Base-by-base conservation (phyloP, 2,329 filamentous ascomycete genomes). In the Xylaria sp. region DNA sequence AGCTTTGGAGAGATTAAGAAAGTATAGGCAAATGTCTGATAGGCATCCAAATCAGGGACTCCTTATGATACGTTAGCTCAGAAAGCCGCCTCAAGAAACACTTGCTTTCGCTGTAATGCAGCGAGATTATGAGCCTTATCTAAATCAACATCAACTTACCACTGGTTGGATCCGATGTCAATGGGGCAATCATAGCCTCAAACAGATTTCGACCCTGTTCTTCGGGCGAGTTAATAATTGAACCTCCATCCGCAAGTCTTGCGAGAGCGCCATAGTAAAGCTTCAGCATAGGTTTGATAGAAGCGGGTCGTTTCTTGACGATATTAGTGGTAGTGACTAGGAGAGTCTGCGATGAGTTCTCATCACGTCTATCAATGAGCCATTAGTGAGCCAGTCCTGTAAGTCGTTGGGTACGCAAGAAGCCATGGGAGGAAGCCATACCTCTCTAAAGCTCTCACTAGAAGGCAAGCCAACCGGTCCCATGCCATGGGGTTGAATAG, bases 231-330 rank as follows among this genome's bases (percentile, higher is more conserved):
- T 18, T 66, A 58, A 66, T 72, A 73, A 36, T 50, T 5, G 72
- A 71, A 20, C 59, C 69, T 30, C 68, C 65, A 60, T 76, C 77
- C 66, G 77, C 83, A 25, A 82, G 74, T 53, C 68, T 75, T 13
- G 80, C 80, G 10, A 86, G 71, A 9, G 81, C 74, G 10, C 70
- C 75, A 69, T 84, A 86, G 66, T 84, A 85, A 61, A 70, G 70
- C 20, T 71, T 67, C 32, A 80, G 64, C 2, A 76, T 55, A 34
- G 67, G 71, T 34, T 68, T 72, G 13, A 81, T 67, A 13, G 78
- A 76, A 20, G 71, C 52, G 13, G 80, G 78, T 53, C 75, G 63
- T 30, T 62, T 63, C 43, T 67, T 73, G 43, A 78, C 65, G 15
- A 81, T 78, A 30, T 76, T 76, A 28, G 78, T 71, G 30, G 82